Conservation (phyloP, 116 monocot genomes). For the Iris pallida region DNA sequence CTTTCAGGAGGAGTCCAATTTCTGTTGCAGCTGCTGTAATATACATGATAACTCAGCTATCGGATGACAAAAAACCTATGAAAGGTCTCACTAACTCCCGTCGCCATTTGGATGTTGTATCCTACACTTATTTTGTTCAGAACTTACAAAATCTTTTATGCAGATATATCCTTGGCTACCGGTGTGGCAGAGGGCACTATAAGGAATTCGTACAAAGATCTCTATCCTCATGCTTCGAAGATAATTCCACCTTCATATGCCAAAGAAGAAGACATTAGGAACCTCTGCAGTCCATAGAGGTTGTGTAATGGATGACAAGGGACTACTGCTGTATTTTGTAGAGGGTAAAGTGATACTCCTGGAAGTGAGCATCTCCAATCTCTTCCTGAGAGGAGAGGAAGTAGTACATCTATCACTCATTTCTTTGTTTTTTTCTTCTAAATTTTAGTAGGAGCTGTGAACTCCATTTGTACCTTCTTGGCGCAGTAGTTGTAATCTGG, state of each 20-base stretch:
- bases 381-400: no score
- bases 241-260: slow-evolving; percentile 1
- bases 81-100: background rate
- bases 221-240: background rate
- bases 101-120: background rate
- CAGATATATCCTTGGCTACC: slow-evolving; percentile 7
- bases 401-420: no score
- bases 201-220: slow-evolving; percentile 3
- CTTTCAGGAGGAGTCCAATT: slow-evolving; percentile 6
- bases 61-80: slow-evolving; percentile 1
- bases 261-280: slow-evolving; percentile 8
- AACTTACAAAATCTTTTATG: background rate
- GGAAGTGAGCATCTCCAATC: no score
- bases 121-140: background rate
- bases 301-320: no score
- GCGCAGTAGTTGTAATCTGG: no score
- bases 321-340: no score
- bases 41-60: slow-evolving; percentile 5
- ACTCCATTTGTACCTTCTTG: no score
- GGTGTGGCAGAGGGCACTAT: slow-evolving; percentile 7
- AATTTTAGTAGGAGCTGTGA: no score
- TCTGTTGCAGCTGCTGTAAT: slow-evolving; percentile 5
- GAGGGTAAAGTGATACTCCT: no score
- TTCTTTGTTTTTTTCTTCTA: no score
- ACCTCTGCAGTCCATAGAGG: slow-evolving; percentile 3